These are phyloP conservation scores for Candida taoyuanica DNA, from an alignment of 805 yeast genomes.

Conservation along the genomic window DNA sequence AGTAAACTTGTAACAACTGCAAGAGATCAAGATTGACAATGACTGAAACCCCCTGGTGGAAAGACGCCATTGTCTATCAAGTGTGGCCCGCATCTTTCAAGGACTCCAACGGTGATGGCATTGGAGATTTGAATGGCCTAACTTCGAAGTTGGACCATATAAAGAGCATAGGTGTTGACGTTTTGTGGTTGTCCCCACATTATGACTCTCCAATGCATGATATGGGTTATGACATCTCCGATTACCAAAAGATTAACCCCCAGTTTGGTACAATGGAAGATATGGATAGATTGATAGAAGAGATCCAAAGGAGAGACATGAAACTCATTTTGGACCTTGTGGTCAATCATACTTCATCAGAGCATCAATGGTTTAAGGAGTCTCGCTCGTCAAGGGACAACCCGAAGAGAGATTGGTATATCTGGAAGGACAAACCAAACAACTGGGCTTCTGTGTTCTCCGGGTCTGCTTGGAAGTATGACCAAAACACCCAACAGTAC, in stretches of 20 bases:
- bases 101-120: conserved; percentile 55
- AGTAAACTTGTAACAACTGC: too few relatives aligned
- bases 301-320: conserved; percentile 45
- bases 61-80: conserved; percentile 53
- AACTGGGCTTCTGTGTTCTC: conserved; percentile 52
- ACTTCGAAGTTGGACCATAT: conserved; percentile 47
- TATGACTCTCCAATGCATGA: conserved; percentile 56
- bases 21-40: conserved; percentile 1
- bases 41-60: conserved; percentile 41
- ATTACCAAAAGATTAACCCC: conserved; percentile 48
- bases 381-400: conserved; percentile 45
- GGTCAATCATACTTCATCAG: conserved; percentile 52
- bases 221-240: conserved; percentile 58
- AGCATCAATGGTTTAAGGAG: conserved; percentile 56
- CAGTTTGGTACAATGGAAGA: conserved; percentile 51
- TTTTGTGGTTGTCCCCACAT: conserved; percentile 55
- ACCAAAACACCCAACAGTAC: conserved; percentile 49
- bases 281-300: conserved; percentile 44
- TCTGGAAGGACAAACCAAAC: conserved; percentile 54
- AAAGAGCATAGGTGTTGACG: conserved; percentile 45
- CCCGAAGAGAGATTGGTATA: conserved; percentile 58
- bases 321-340: conserved; percentile 52
- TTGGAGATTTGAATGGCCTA: conserved; percentile 55
- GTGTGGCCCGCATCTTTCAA: conserved; percentile 59
- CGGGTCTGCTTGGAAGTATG: conserved; percentile 55